These are phyloP conservation scores for Neurospora sp. DNA, from an alignment of 495 filamentous ascomycete genomes.

Conservation along the genomic window DNA sequence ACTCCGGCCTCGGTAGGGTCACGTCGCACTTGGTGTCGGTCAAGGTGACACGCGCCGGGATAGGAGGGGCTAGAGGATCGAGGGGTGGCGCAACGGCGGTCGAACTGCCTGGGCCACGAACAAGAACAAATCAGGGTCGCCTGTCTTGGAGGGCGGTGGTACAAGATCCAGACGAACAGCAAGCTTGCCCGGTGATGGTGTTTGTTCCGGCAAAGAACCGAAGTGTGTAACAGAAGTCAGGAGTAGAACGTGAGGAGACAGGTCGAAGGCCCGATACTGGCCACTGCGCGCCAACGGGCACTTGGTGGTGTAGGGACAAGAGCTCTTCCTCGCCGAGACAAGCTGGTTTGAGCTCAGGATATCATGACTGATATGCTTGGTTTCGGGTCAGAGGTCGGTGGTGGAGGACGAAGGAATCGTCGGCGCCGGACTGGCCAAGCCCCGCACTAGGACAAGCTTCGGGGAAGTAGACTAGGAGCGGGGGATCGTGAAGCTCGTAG, in stretches of 20 bases:
- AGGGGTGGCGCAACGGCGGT: conserved; percentile 9
- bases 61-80: neutral
- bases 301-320: conserved; percentile 5
- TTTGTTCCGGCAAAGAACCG: neutral
- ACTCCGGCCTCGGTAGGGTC: conserved; percentile 3
- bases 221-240: neutral
- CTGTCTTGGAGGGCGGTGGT: conserved; percentile 1
- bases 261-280: neutral
- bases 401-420: neutral
- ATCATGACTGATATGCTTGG: conserved; percentile 20
- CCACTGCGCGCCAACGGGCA: conserved; percentile 4
- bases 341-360: conserved; percentile 20
- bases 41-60: conserved; percentile 14
- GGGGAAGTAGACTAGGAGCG: neutral
- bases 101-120: conserved; percentile 5
- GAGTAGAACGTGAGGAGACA: neutral
- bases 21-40: conserved; percentile 7
- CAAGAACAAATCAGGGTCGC: conserved; percentile 13
- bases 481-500: neutral
- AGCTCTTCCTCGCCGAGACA: conserved; percentile 19
- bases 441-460: neutral
- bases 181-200: neutral
- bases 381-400: conserved; percentile 2
- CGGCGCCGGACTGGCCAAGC: neutral
- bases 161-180: neutral